Conservation (phyloP, 495 filamentous ascomycete genomes). For the Immersiella caudata region DNA sequence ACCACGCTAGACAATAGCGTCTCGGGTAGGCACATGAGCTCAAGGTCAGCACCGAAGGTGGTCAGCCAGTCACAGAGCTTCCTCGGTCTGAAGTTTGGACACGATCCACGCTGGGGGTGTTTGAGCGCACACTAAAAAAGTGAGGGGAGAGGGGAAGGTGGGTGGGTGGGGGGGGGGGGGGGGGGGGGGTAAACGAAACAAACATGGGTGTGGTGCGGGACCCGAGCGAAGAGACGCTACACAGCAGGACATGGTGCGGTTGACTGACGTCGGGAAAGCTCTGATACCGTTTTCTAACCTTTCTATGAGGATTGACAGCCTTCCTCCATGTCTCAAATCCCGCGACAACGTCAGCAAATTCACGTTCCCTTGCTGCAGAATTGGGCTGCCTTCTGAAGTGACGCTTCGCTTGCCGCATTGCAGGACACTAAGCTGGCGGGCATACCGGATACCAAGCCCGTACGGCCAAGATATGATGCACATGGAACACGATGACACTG, state of each 20-base stretch:
- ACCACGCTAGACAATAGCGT: constrained; percentile 4
- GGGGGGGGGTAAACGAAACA: constrained; percentile 12
- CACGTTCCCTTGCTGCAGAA: background rate
- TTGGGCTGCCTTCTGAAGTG: background rate
- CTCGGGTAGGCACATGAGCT: constrained; percentile 37
- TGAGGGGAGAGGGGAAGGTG: constrained; percentile 12
- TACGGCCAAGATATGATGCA: constrained; percentile 16
- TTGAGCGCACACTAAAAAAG: background rate
- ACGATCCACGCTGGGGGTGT: constrained; percentile 2
- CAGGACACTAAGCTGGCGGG: constrained; percentile 24
- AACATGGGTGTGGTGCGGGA: background rate
- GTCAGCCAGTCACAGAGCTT: constrained; percentile 30
- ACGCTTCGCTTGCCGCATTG: constrained; percentile 21
- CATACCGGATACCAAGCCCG: constrained; percentile 36
- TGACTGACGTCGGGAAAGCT: background rate
- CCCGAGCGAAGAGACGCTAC: background rate
- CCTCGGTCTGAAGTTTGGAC: constrained; percentile 23
- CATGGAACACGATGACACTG: constrained; percentile 27
- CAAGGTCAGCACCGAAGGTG: constrained; percentile 34
- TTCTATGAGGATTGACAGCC: background rate
- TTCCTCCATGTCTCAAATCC: background rate
- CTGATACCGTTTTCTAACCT: background rate
- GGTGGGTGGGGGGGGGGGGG: constrained; percentile 10
- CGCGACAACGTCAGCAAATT: background rate
- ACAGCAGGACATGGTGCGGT: background rate